These are phyloP conservation scores for Aegilops longissima DNA, from an alignment of 176 grass and related monocot species.

Conservation along the genomic window DNA sequence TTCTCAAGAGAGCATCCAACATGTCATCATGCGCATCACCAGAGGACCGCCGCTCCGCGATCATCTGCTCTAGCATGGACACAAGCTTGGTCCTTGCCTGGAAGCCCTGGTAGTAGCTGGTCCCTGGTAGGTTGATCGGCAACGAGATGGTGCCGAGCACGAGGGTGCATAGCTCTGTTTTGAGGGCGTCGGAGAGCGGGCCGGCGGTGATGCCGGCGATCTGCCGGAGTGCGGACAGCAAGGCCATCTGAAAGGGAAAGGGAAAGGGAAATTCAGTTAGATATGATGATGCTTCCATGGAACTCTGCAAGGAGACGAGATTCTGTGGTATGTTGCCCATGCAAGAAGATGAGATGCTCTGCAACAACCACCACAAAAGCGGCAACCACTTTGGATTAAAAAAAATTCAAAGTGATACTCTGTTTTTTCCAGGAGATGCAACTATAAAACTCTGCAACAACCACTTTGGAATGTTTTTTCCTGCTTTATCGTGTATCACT, in stretches of 20 bases:
- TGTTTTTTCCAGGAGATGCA: slow-evolving; percentile 11
- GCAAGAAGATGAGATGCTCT: not conserved
- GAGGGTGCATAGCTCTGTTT: slow-evolving; percentile 79
- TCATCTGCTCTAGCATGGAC: slow-evolving; percentile 68
- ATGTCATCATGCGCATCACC: slow-evolving; percentile 55
- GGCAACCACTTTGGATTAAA: too few relatives aligned
- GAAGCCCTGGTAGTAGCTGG: slow-evolving; percentile 73
- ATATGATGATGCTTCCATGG: not conserved
- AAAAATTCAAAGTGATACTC: slow-evolving; percentile 8
- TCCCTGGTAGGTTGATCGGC: slow-evolving; percentile 86
- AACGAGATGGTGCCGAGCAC: slow-evolving; percentile 90
- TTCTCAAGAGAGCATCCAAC: slow-evolving; percentile 61
- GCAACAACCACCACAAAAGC: slow-evolving; percentile 24
- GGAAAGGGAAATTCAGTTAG: not conserved
- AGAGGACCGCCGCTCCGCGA: slow-evolving; percentile 50
- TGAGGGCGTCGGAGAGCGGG: slow-evolving; percentile 76
- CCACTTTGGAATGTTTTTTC: too few relatives aligned
- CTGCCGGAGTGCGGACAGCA: slow-evolving; percentile 85
- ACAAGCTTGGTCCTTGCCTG: slow-evolving; percentile 94
- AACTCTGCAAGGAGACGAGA: not conserved
- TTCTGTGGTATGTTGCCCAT: not conserved
- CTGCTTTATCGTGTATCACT: too few relatives aligned
- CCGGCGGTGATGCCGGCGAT: slow-evolving; percentile 88
- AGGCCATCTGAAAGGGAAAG: slow-evolving; percentile 73
- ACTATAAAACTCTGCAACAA: slow-evolving; percentile 33